These are phyloP conservation scores for Penicillium sclerotiorum DNA, from an alignment of 2,329 filamentous ascomycete species.

Conservation along the genomic window DNA sequence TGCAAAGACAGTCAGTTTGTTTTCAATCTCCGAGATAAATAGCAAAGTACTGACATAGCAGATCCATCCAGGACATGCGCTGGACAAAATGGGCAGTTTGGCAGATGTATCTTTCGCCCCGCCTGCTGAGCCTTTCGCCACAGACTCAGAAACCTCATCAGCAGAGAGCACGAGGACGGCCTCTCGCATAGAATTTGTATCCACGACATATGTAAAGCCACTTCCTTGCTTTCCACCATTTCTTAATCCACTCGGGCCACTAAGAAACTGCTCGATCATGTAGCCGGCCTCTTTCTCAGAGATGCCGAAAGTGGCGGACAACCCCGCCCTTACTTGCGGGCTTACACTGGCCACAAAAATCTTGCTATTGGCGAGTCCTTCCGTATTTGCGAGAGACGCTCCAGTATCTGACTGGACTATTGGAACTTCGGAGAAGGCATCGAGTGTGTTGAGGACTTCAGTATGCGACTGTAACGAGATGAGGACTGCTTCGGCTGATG, in stretches of 20 bases:
- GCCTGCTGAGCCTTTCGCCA: conserved; percentile 17
- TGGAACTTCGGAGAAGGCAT: conserved; percentile 57
- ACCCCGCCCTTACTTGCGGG: conserved; percentile 83
- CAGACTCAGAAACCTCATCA: conserved; percentile 64
- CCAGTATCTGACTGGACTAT: conserved; percentile 25
- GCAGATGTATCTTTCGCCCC: conserved; percentile 29
- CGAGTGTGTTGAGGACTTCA: conserved; percentile 82
- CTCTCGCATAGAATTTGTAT: conserved; percentile 82
- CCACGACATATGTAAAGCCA: conserved; percentile 84
- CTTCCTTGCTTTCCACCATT: conserved; percentile 72
- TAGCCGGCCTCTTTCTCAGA: conserved; percentile 73
- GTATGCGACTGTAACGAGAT: conserved; percentile 91
- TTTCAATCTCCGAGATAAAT: too few species aligned
- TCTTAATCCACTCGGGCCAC: conserved; percentile 68
- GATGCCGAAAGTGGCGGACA: conserved; percentile 80
- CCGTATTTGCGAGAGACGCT: conserved; percentile 49
- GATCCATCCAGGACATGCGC: conserved; percentile 95
- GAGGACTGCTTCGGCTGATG: conserved; percentile 94
- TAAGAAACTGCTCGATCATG: conserved; percentile 81
- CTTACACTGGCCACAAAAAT: conserved; percentile 92
- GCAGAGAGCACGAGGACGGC: conserved; percentile 79
- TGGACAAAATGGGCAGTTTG: conserved; percentile 64
- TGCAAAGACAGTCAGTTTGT: too few species aligned
- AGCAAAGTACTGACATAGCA: too few species aligned
- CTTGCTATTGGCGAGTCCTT: conserved; percentile 55